phyloP scores from a whole-genome alignment of 208 protist species.

The Crithidia mellificae region DNA sequence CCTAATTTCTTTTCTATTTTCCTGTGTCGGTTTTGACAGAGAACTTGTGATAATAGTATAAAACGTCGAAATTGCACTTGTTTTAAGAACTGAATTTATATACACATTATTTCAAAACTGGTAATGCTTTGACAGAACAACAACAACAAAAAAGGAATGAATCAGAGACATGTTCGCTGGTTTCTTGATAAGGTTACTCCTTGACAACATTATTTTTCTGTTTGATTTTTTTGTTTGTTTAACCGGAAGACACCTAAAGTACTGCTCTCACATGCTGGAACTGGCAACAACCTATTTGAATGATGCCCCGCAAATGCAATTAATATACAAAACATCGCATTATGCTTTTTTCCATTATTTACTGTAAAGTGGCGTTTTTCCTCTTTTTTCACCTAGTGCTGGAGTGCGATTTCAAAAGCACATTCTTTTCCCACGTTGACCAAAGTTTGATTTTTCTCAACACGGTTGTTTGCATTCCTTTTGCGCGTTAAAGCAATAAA shows the following conservation, averaged over 20 bases:
- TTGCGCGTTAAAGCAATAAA: constrained; percentile 1
- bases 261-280: constrained; percentile 1
- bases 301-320: not conserved
- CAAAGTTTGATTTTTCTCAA: not conserved
- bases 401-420: not conserved
- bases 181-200: no score
- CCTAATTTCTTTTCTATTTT: constrained; percentile 5
- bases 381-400: no score
- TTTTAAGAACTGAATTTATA: not conserved
- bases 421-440: not conserved
- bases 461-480: not conserved
- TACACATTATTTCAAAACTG: constrained; percentile 4
- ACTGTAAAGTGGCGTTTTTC: no score
- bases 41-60: no score
- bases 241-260: not conserved
- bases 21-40: no score
- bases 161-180: no score
- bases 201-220: constrained; percentile 10
- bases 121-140: not conserved
- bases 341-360: no score
- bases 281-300: constrained; percentile 1
- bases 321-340: not conserved
- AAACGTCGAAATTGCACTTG: not conserved
- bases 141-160: not conserved
- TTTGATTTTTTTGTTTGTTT: constrained; percentile 11